phyloP scores from a whole-genome alignment of 2,329 filamentous ascomycete genomes.

The Fusarium pseudocircinatum region DNA sequence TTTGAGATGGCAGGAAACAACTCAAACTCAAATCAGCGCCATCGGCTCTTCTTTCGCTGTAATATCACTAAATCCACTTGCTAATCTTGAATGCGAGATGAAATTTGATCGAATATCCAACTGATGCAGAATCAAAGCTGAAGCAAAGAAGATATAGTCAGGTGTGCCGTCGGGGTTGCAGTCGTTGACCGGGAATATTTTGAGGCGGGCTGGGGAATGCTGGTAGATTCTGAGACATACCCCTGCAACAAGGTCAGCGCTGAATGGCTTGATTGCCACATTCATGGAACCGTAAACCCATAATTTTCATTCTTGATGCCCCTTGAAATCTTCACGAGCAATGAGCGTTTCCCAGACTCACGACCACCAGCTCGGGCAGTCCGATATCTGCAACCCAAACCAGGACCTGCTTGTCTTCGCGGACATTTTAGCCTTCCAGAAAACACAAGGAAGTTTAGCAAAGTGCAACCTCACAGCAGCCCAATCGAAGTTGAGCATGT shows the following conservation, averaged over 20 bases:
- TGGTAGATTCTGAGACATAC: constrained; percentile 42
- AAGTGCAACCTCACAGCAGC: constrained; percentile 20
- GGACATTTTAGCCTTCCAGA: constrained; percentile 35
- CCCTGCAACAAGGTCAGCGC: constrained; percentile 24
- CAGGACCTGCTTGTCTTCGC: constrained; percentile 17
- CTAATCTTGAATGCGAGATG: constrained; percentile 42
- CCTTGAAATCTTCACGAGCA: constrained; percentile 40
- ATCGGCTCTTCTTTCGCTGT: constrained; percentile 40
- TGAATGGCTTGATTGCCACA: constrained; percentile 23
- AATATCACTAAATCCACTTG: constrained; percentile 42
- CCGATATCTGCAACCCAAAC: constrained; percentile 24
- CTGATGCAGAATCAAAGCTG: constrained; percentile 19
- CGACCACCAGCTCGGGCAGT: constrained; percentile 18
- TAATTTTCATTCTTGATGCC: constrained; percentile 22
- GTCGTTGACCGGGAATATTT: constrained; percentile 24
- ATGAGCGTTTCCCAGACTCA: constrained; percentile 20
- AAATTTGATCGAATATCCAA: constrained; percentile 32
- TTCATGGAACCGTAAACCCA: constrained; percentile 22
- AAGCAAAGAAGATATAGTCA: constrained; percentile 25
- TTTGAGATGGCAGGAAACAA: constrained; percentile 7
- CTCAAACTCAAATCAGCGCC: constrained; percentile 31
- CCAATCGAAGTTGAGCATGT: constrained; percentile 30
- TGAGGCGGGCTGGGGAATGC: constrained; percentile 43
- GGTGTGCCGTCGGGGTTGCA: constrained; percentile 41
- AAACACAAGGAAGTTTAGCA: constrained; percentile 8